Conservation (phyloP, 2,329 filamentous ascomycete species). For the Sarocladiaceae sp. region DNA sequence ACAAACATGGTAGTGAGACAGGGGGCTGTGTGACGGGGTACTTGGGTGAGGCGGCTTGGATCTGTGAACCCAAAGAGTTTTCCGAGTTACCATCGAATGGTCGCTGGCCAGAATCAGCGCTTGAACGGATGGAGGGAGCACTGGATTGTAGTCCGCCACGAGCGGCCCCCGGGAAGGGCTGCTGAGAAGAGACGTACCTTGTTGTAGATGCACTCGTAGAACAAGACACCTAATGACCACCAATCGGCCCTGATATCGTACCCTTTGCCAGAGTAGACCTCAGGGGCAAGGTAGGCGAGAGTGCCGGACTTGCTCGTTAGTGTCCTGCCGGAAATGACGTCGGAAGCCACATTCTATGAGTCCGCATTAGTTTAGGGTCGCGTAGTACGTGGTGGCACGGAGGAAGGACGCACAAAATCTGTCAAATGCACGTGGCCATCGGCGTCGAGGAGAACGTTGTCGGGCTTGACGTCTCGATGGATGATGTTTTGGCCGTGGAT, state of each 20-base stretch:
- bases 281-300: conserved; percentile 88
- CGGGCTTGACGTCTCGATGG: conserved; percentile 85
- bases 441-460: conserved; percentile 81
- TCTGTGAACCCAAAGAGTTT: conserved; percentile 69
- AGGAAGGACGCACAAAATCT: conserved; percentile 68
- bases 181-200: conserved; percentile 54
- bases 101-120: conserved; percentile 45
- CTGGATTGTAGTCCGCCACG: too few relatives aligned
- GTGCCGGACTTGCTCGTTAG: conserved; percentile 96
- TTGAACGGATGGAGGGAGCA: conserved; percentile 7
- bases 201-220: conserved; percentile 99
- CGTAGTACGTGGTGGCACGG: not conserved
- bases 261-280: conserved; percentile 86
- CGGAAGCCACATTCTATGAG: conserved; percentile 85
- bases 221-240: conserved; percentile 98
- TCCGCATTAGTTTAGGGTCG: conserved; percentile 14
- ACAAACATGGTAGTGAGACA: conserved; percentile 80
- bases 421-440: conserved; percentile 95
- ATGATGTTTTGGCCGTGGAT: conserved; percentile 83
- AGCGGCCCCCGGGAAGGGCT: not conserved
- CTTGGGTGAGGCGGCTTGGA: conserved; percentile 74
- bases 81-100: conserved; percentile 91
- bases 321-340: conserved; percentile 74
- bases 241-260: conserved; percentile 91
- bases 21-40: conserved; percentile 91